These are phyloP conservation scores for Boletellus deceptivus DNA, from an alignment of 1,284 basidiomycete species.

Conservation along the genomic window DNA sequence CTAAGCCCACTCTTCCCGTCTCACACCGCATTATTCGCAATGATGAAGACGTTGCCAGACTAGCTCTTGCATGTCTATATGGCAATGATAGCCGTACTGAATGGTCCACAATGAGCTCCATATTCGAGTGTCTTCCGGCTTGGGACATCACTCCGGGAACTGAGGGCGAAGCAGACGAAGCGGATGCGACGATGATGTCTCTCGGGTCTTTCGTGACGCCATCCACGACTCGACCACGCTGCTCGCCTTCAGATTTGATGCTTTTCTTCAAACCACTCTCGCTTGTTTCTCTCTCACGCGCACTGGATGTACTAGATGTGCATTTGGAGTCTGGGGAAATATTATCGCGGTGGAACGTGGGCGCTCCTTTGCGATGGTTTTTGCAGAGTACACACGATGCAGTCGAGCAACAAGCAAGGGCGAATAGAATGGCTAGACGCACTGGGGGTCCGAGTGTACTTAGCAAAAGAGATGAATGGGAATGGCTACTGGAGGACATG, in stretches of 20 bases:
- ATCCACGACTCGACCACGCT: constrained; percentile 56
- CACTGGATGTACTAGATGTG: constrained; percentile 87
- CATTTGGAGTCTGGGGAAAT: constrained; percentile 94
- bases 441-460: constrained; percentile 59
- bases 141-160: constrained; percentile 68
- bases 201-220: constrained; percentile 79
- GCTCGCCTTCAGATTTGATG: constrained; percentile 69
- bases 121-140: constrained; percentile 92
- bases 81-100: constrained; percentile 68
- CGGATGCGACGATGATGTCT: constrained; percentile 76
- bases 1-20: constrained; percentile 78
- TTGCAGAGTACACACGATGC: constrained; percentile 70
- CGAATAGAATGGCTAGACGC: constrained; percentile 80
- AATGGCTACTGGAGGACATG: constrained; percentile 87
- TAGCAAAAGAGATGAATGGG: constrained; percentile 74
- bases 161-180: constrained; percentile 66
- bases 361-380: constrained; percentile 81
- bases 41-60: constrained; percentile 79
- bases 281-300: constrained; percentile 69
- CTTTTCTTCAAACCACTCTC: constrained; percentile 82
- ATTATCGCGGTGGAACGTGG: constrained; percentile 80
- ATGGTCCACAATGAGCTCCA: constrained; percentile 83
- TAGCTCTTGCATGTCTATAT: constrained; percentile 89
- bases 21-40: constrained; percentile 73
- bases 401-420: constrained; percentile 78